phyloP scores from a whole-genome alignment of 768 basidiomycete genomes.

The Wakefieldia striispora region DNA sequence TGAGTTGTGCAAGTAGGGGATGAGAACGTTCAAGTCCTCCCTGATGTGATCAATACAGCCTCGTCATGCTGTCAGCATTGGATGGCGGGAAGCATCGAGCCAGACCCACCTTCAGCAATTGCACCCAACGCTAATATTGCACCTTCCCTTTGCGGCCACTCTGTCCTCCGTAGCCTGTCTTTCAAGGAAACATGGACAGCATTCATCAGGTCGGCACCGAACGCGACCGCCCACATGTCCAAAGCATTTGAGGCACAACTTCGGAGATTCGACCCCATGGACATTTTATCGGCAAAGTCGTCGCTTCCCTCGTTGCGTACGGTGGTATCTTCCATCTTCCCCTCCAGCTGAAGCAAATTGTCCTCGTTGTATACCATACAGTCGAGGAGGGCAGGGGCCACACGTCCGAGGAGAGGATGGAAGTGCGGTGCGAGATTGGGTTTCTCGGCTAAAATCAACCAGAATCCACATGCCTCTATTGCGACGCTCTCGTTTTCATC shows the following conservation, averaged over 20 bases:
- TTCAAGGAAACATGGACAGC: constrained; percentile 87
- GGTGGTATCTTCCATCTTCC: constrained; percentile 81
- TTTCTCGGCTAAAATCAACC: constrained; percentile 98
- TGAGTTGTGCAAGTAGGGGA: constrained; percentile 89
- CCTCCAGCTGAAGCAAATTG: constrained; percentile 93
- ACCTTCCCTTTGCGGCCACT: constrained; percentile 95
- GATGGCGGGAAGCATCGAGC: background rate
- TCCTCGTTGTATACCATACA: constrained; percentile 98
- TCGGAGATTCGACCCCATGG: constrained; percentile 97
- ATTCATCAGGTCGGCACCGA: constrained; percentile 84
- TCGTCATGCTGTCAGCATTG: constrained; percentile 32
- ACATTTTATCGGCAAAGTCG: constrained; percentile 89
- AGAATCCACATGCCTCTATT: constrained; percentile 98
- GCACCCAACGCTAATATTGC: constrained; percentile 95
- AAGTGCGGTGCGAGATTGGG: constrained; percentile 81
- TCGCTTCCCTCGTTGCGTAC: constrained; percentile 94
- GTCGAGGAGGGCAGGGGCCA: constrained; percentile 92
- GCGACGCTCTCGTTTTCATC: constrained; percentile 97
- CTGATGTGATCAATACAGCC: constrained; percentile 96
- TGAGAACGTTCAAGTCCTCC: constrained; percentile 85
- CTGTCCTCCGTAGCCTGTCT: constrained; percentile 86
- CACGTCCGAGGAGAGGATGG: constrained; percentile 80
- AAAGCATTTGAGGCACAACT: constrained; percentile 98
- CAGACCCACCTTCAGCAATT: constrained; percentile 87
- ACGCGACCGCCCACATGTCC: constrained; percentile 93